phyloP scores from a whole-genome alignment of 2,329 filamentous ascomycete genomes.

The Trichoderma atrobrunneum region DNA sequence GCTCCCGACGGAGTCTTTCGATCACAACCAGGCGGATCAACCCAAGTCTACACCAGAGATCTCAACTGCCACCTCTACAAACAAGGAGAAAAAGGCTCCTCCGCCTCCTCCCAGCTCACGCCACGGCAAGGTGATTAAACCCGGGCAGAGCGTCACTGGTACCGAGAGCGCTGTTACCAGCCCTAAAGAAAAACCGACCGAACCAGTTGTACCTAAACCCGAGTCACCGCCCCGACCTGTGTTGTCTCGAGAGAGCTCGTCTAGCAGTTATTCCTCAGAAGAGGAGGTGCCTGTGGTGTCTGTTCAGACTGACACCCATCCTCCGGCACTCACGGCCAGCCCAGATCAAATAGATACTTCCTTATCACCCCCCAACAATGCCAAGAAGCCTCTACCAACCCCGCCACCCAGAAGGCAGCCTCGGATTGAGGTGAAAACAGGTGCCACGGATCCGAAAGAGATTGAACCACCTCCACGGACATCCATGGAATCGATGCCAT shows the following conservation, averaged over 20 bases:
- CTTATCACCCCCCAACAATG: conserved; percentile 19
- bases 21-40: neutral
- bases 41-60: neutral
- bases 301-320: neutral
- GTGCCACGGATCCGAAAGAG: conserved; percentile 22
- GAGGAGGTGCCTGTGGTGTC: neutral
- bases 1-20: conserved; percentile 16
- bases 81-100: conserved; percentile 57
- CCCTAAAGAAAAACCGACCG: conserved; percentile 20
- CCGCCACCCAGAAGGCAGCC: conserved; percentile 49
- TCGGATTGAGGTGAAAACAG: conserved; percentile 43
- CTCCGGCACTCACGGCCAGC: neutral
- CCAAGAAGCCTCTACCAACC: conserved; percentile 46
- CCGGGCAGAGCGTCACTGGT: neutral
- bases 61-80: neutral
- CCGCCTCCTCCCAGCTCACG: conserved; percentile 71
- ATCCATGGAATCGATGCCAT: conserved; percentile 49
- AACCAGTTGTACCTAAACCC: conserved; percentile 11
- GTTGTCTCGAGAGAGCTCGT: neutral
- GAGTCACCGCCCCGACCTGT: neutral
- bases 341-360: conserved; percentile 5
- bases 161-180: conserved; percentile 26
- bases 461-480: conserved; percentile 45
- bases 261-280: neutral
- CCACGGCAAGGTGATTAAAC: conserved; percentile 71